Evolutionary conservation across 1,139 yeast genomes (phyloP), one percentile per base, ranked within the genome.

Genomic region (Lodderomyces parapsilosis): DNA sequence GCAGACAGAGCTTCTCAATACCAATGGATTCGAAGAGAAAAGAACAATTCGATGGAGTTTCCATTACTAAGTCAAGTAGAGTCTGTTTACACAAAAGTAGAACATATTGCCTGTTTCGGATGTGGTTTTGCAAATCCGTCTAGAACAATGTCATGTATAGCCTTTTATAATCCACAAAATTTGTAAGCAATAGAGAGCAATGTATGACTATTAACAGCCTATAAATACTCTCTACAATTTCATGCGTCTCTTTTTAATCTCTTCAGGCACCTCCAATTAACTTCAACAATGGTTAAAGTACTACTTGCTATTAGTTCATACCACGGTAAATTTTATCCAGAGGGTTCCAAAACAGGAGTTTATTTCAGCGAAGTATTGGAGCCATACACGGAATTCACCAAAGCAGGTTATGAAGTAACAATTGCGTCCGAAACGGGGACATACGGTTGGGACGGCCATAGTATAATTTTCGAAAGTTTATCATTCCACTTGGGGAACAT

Each of bases 341-440:
- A 80, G 50, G 85, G 84, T 15, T 50, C 63, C 42, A 76, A 73
- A 47, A 78, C 86, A 10, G 87, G 87, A 33, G 63, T 78, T 19
- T 81, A 69, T 61, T 68, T 70, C 51, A 59, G 70, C 10, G 87
- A 82, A 58, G 85, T 79, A 9, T 58, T 71, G 39, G 85, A 81
- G 55, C 86, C 86, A 37, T 80, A 60, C 55, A 57, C 72, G 44
- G 73, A 58, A 4, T 78, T 78, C 58, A 58, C 51, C 33, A 59
- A 67, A 43, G 63, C 71, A 37, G 83, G 82, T 2, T 73, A 57
- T 50, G 78, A 78, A 30, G 79, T 81, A 18, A 74, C 71, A 41
- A 65, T 81, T 48, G 81, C 73, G 17, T 77, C 84, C 4, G 86
- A 81, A 58, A 72, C 71, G 20, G 87, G 87, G 20, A 57, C 63